Conservation (phyloP, 805 yeast genomes). For the Candida caryicola region DNA sequence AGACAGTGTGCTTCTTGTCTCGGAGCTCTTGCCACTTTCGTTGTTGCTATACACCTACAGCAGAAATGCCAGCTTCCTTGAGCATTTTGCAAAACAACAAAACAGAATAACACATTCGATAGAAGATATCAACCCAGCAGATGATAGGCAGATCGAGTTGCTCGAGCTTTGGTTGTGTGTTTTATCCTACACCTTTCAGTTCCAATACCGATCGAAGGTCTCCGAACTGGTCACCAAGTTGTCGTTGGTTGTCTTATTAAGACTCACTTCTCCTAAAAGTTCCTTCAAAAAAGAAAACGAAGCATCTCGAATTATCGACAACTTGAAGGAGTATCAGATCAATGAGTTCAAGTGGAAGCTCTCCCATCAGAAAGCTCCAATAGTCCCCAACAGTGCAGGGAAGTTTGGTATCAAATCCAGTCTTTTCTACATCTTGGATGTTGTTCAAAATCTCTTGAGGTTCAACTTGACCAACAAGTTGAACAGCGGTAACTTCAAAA, state of each 20-base stretch:
- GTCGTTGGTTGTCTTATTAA: conserved; percentile 24
- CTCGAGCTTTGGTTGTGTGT: conserved; percentile 37
- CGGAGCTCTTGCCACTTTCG: conserved; percentile 18
- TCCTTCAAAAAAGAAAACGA: conserved; percentile 1
- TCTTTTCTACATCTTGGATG: conserved; percentile 33
- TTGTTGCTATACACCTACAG: conserved; percentile 13
- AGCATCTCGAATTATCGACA: conserved; percentile 4
- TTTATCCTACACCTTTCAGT: conserved; percentile 36
- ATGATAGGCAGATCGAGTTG: conserved; percentile 16
- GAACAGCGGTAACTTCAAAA: conserved; percentile 28
- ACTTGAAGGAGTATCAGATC: conserved; percentile 16
- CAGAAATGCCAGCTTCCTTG: conserved; percentile 16
- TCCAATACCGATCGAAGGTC: conserved; percentile 30
- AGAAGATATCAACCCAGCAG: conserved; percentile 13
- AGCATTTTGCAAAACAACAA: conserved; percentile 14
- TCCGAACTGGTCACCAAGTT: conserved; percentile 26
- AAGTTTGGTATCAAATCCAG: conserved; percentile 26
- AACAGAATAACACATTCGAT: conserved; percentile 9
- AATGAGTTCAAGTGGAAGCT: conserved; percentile 43
- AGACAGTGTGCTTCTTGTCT: conserved; percentile 11
- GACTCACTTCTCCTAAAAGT: conserved; percentile 16
- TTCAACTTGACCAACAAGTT: conserved; percentile 39
- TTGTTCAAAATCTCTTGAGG: conserved; percentile 27
- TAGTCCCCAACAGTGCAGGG: conserved; percentile 25
- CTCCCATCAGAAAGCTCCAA: conserved; percentile 38